Conservation (phyloP, 2,329 filamentous ascomycete species). For the Rutstroemia sp. region DNA sequence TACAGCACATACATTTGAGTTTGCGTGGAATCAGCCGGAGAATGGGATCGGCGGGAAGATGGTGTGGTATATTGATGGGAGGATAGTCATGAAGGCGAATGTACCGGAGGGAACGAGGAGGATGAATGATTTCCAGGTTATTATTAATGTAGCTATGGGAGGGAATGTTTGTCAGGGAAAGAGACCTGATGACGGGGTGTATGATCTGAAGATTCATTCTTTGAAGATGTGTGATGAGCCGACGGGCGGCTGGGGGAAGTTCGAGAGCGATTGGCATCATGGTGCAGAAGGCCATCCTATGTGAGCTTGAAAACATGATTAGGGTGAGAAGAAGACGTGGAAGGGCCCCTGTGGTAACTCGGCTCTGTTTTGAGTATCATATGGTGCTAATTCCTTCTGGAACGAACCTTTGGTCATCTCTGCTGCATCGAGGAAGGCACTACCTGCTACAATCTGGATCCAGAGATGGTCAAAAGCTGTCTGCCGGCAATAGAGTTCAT, state of each 20-base stretch:
- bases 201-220: conserved; percentile 48
- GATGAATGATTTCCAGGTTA: conserved; percentile 47
- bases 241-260: conserved; percentile 46
- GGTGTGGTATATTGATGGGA: conserved; percentile 53
- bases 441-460: too few relatives aligned
- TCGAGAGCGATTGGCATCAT: conserved; percentile 42
- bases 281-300: conserved; percentile 10
- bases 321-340: not conserved
- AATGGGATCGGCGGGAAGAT: conserved; percentile 37
- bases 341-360: not conserved
- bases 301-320: not conserved
- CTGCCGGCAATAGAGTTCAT: too few relatives aligned
- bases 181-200: conserved; percentile 43
- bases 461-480: too few relatives aligned
- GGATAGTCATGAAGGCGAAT: conserved; percentile 47
- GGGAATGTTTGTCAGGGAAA: conserved; percentile 49
- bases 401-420: too few relatives aligned
- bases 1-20: conserved; percentile 44
- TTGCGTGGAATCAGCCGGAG: conserved; percentile 46
- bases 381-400: too few relatives aligned
- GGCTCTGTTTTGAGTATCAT: too few relatives aligned
- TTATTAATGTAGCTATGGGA: conserved; percentile 56
- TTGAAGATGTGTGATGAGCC: conserved; percentile 46
- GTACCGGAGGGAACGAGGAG: conserved; percentile 46
- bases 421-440: too few relatives aligned